Evolutionary conservation across 148 eudicot genomes (phyloP).

Genomic region (Polygonum aviculare): DNA sequence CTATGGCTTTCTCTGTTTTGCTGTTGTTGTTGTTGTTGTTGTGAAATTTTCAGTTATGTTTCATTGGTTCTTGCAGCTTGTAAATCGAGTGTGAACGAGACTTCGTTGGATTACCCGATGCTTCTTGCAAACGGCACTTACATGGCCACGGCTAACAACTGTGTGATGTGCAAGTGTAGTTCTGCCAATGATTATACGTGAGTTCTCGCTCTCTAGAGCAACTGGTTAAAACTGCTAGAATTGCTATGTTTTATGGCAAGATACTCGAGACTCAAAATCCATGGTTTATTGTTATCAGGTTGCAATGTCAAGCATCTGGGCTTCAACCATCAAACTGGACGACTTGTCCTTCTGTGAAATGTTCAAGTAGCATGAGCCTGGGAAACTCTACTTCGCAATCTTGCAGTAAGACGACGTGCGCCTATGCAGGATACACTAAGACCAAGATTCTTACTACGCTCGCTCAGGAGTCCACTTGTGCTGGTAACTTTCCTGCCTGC

Average conservation of each 20-base stretch:
- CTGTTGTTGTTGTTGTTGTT: too few species aligned
- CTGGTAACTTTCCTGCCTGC: slow-evolving; percentile 29
- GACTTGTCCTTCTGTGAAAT: slow-evolving; percentile 38
- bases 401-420: slow-evolving; percentile 48
- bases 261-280: background rate
- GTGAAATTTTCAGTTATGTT: background rate
- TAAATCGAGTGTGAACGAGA: slow-evolving; percentile 33
- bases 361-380: slow-evolving; percentile 27
- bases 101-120: slow-evolving; percentile 59
- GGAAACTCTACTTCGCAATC: slow-evolving; percentile 38
- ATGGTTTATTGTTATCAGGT: slow-evolving; percentile 21
- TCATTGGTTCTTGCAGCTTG: slow-evolving; percentile 51
- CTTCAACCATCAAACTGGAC: slow-evolving; percentile 38
- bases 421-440: slow-evolving; percentile 55
- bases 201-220: slow-evolving; percentile 15
- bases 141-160: slow-evolving; percentile 53
- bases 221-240: background rate
- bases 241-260: background rate
- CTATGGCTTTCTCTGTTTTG: too few species aligned
- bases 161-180: slow-evolving; percentile 66
- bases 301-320: slow-evolving; percentile 52
- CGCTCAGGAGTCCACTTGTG: slow-evolving; percentile 42
- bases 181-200: slow-evolving; percentile 52
- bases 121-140: slow-evolving; percentile 57
- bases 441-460: slow-evolving; percentile 33